phyloP scores from a whole-genome alignment of 257 asterid species.

The Solanum dulcamara region DNA sequence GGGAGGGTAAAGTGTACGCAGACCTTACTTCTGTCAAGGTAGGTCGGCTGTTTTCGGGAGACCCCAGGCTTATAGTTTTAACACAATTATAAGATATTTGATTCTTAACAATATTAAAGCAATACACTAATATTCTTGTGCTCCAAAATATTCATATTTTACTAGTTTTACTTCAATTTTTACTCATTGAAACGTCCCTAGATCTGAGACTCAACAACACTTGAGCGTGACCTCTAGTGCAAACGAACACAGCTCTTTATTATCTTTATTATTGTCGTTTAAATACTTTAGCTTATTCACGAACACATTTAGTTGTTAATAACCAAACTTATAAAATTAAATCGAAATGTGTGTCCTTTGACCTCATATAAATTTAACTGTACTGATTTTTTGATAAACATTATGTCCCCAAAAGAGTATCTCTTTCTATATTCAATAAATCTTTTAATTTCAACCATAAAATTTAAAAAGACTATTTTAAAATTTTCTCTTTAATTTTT shows the following conservation, averaged over 20 bases:
- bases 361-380: not conserved
- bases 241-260: not conserved
- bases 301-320: not conserved
- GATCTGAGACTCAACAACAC: not conserved
- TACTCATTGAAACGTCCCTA: too few relatives aligned
- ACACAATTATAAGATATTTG: not conserved
- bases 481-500: too few relatives aligned
- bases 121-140: too few relatives aligned
- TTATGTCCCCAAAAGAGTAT: not conserved
- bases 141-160: not conserved
- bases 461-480: too few relatives aligned
- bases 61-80: too few relatives aligned
- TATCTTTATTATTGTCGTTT: not conserved
- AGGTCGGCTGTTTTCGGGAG: too few relatives aligned
- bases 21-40: too few relatives aligned
- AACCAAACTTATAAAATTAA: not conserved
- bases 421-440: not conserved
- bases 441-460: too few relatives aligned
- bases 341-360: not conserved
- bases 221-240: not conserved
- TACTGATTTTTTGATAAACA: too few relatives aligned
- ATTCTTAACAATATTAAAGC: not conserved
- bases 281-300: not conserved
- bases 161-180: not conserved
- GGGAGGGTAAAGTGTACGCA: too few relatives aligned